Percentiles rank a stretch among this genome's conserved stretches.
These are phyloP conservation scores for Fagopyrum tataricum DNA, from an alignment of 148 eudicot species.

Conservation along the genomic window DNA sequence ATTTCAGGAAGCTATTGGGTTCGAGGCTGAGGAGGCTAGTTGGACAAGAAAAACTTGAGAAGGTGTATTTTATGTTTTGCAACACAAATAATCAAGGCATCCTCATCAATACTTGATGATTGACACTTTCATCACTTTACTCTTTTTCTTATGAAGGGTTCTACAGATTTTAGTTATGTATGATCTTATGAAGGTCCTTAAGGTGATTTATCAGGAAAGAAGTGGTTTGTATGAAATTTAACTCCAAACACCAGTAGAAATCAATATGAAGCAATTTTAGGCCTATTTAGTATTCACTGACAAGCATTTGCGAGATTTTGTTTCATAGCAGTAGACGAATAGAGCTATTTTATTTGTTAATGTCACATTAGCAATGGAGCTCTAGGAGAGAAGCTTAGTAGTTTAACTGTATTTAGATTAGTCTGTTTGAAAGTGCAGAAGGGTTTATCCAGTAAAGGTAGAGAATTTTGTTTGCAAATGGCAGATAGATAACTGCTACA, in stretches of 20 bases:
- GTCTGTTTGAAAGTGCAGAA: background rate
- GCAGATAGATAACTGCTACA: slow-evolving; percentile 64
- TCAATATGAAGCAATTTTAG: background rate
- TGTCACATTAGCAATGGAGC: background rate
- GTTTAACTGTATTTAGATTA: background rate
- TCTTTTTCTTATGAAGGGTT: background rate
- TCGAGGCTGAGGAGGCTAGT: slow-evolving; percentile 71
- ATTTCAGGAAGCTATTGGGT: slow-evolving; percentile 62
- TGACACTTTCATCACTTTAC: background rate
- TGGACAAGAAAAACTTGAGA: slow-evolving; percentile 64
- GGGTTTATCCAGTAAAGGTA: background rate
- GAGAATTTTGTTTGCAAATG: slow-evolving; percentile 12
- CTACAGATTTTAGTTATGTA: background rate
- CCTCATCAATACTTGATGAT: background rate
- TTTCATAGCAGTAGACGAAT: background rate
- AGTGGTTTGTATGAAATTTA: background rate
- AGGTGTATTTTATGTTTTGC: slow-evolving; percentile 31
- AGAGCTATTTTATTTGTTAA: background rate
- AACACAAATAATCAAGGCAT: background rate
- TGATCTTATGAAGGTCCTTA: background rate
- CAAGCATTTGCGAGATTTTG: background rate
- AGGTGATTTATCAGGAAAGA: background rate
- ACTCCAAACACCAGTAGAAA: background rate
- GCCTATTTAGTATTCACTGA: background rate
- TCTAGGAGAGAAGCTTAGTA: background rate